Conservation (phyloP, 495 filamentous ascomycete genomes). For the Aspergillus egyptiacus region DNA sequence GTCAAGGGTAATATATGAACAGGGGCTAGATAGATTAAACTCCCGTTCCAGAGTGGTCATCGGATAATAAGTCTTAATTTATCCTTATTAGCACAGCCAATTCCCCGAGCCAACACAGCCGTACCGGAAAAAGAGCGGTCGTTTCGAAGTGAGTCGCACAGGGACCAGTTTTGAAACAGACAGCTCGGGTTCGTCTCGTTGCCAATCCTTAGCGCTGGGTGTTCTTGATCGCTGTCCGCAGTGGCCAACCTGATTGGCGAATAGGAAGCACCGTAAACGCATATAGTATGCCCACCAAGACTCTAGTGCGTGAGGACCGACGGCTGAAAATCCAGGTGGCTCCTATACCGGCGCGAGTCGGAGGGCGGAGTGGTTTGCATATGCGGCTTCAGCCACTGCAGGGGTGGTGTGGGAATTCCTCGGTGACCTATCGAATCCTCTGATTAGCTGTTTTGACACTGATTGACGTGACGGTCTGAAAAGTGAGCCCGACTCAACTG, state of each 20-base stretch:
- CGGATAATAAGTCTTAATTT: slow-evolving; percentile 5
- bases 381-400: slow-evolving; percentile 3
- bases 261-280: slow-evolving; percentile 1
- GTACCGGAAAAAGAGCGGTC: neutral
- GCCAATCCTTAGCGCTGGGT: neutral
- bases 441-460: too few relatives aligned
- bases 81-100: neutral
- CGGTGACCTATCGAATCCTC: too few relatives aligned
- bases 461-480: too few relatives aligned
- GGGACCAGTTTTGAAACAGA: slow-evolving; percentile 1
- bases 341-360: too few relatives aligned
- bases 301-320: slow-evolving; percentile 2
- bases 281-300: neutral
- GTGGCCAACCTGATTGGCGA: neutral
- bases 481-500: too few relatives aligned
- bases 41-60: neutral
- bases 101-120: too few relatives aligned
- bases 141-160: neutral
- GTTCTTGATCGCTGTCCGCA: neutral
- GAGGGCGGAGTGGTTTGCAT: neutral
- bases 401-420: too few relatives aligned
- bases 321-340: slow-evolving; percentile 1
- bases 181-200: neutral
- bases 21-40: slow-evolving; percentile 3
- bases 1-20: slow-evolving; percentile 1